Evolutionary conservation across 441 rosid genomes (phyloP).

Genomic region (Jatropha multifida): DNA sequence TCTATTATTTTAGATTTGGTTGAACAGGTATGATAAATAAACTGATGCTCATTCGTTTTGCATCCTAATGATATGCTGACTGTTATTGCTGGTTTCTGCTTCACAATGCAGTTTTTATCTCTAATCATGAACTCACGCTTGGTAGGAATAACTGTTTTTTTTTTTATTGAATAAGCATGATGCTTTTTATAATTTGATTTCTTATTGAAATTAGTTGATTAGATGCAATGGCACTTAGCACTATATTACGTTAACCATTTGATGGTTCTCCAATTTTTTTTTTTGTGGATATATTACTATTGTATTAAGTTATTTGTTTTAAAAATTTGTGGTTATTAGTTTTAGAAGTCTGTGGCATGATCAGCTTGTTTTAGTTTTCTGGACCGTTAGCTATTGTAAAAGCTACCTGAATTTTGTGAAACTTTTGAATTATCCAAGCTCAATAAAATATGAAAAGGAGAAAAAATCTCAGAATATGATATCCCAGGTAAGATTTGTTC

Average conservation of each 20-base stretch:
- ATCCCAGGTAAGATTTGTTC: too few relatives aligned
- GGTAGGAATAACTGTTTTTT: neutral
- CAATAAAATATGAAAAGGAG: too few relatives aligned
- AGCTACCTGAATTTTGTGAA: too few relatives aligned
- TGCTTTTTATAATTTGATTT: neutral
- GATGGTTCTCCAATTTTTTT: too few relatives aligned
- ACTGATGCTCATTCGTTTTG: neutral
- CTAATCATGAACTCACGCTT: neutral
- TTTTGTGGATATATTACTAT: too few relatives aligned
- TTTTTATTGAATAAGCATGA: neutral
- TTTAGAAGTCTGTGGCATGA: too few relatives aligned
- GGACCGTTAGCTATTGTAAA: too few relatives aligned
- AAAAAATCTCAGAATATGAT: too few relatives aligned
- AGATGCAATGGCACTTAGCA: neutral
- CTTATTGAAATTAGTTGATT: neutral
- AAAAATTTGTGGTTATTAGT: too few relatives aligned
- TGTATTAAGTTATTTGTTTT: too few relatives aligned
- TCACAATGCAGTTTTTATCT: neutral
- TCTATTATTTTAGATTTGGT: constrained; percentile 63
- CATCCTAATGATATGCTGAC: neutral
- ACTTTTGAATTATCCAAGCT: too few relatives aligned
- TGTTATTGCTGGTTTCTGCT: neutral
- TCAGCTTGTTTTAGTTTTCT: too few relatives aligned
- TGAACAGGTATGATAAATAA: constrained; percentile 55
- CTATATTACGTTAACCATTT: neutral